Base-by-base conservation (phyloP, 805 yeast species). In the Scheffersomyces coipomensis region DNA sequence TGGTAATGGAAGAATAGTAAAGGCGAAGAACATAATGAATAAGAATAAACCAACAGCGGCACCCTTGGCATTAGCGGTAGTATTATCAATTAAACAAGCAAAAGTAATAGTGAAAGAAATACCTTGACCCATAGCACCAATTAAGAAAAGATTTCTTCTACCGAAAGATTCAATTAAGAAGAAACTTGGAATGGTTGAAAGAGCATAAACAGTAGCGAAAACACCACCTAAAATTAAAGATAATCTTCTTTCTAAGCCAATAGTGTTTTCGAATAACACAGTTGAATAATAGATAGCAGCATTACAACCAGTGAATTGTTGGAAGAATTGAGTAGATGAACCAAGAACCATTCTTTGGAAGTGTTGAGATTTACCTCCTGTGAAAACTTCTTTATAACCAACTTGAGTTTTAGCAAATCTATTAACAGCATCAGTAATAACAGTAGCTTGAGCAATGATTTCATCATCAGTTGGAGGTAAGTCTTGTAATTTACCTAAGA, bases 211-310 rank as follows among this genome's bases (percentile, higher is more conserved):
- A 37, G 83, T 76, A 26, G 85, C 68, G 48, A 78, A 78, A 27
- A 79, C 79, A 66, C 85, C 85, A 55, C 85, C 85, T 51, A 82
- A 66, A 48, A 81, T 66, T 58, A 79, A 68, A 19, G 85, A 64
- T 51, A 78, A 62, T 56, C 77, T 71, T 58, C 78, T 68, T 21
- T 62, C 64, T 45, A 73, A 61, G 42, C 73, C 73, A 51, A 81
- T 73, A 1, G 89, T 75, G 44, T 68, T 72, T 44, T 78, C 76
- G 62, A 90, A 88, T 62, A 89, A 87, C 51, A 82, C 76, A 22
- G 91, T 88, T 18, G 96, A 95, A 59, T 85, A 90, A 66, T 90
- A 90, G 55, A 90, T 88, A 46, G 89, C 87, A 58, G 90, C 89
- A 67, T 90, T 89, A 52, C 88, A 83, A 44, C 97, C 97, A 13